These are phyloP conservation scores for Ophiocordyceps camponoti-saundersi DNA, from an alignment of 2,329 filamentous ascomycete species.

Conservation along the genomic window DNA sequence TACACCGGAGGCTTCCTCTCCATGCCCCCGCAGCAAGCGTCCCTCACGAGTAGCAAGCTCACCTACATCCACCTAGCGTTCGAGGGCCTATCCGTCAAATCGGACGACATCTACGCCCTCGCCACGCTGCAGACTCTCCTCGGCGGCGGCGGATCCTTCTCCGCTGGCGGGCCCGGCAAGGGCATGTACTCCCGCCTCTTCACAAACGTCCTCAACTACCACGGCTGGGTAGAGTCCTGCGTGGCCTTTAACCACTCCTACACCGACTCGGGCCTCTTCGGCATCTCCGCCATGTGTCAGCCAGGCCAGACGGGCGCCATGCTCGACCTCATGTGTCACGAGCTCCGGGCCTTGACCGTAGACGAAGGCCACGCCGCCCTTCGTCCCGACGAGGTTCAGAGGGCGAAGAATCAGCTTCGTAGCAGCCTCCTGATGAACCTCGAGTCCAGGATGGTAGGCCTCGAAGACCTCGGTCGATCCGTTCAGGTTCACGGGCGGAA, in stretches of 20 bases:
- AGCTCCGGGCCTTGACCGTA: slow-evolving; percentile 62
- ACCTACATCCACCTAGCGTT: slow-evolving; percentile 94
- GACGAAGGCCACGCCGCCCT: slow-evolving; percentile 60
- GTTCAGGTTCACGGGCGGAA: slow-evolving; percentile 94
- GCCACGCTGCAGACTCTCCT: slow-evolving; percentile 91
- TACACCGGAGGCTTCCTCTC: slow-evolving; percentile 92
- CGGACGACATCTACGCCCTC: slow-evolving; percentile 87
- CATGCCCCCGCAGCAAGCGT: slow-evolving; percentile 63
- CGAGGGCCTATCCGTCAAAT: slow-evolving; percentile 80
- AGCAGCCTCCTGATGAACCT: slow-evolving; percentile 91
- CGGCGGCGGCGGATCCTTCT: slow-evolving; percentile 91
- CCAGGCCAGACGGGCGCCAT: slow-evolving; percentile 65
- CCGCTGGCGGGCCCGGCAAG: slow-evolving; percentile 89
- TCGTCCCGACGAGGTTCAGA: slow-evolving; percentile 60
- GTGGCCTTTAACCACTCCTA: slow-evolving; percentile 96
- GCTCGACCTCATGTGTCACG: slow-evolving; percentile 90
- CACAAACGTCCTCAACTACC: slow-evolving; percentile 93
- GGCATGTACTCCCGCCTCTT: slow-evolving; percentile 98
- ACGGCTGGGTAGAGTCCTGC: slow-evolving; percentile 94
- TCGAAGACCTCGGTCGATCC: slow-evolving; percentile 87
- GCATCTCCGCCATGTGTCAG: slow-evolving; percentile 74
- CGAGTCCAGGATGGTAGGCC: slow-evolving; percentile 90
- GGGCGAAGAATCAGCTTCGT: slow-evolving; percentile 93
- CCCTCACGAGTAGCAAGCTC: slow-evolving; percentile 61
- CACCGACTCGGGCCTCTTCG: slow-evolving; percentile 88